phyloP scores from a whole-genome alignment of 495 filamentous ascomycete species.

The Neurospora africana region DNA sequence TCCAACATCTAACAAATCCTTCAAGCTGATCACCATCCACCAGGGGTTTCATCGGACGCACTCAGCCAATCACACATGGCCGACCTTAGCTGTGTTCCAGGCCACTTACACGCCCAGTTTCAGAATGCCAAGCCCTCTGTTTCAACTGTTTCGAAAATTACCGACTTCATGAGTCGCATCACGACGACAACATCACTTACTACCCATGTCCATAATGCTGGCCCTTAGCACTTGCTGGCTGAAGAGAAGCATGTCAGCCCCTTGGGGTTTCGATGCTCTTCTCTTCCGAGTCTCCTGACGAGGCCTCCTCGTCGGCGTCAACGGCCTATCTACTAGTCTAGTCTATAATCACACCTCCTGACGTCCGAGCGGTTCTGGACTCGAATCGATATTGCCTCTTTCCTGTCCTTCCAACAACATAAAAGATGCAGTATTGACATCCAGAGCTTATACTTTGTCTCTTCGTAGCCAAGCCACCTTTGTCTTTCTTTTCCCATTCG shows the following conservation, averaged over 20 bases:
- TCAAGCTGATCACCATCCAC: not conserved
- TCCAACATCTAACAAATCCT: not conserved
- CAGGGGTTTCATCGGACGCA: not conserved
- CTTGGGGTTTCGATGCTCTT: not conserved
- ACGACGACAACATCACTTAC: not conserved
- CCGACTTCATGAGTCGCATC: not conserved
- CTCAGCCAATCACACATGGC: not conserved
- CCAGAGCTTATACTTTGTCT: not conserved
- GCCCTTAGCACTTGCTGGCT: not conserved
- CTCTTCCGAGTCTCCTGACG: not conserved
- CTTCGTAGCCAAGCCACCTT: not conserved
- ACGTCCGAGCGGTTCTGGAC: not conserved
- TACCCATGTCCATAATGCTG: not conserved
- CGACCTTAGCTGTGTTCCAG: not conserved
- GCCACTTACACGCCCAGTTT: not conserved
- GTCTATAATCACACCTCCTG: not conserved
- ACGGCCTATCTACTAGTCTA: not conserved
- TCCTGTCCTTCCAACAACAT: not conserved
- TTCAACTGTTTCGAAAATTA: slow-evolving; percentile 1
- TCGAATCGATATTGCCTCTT: not conserved
- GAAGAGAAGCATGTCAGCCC: not conserved
- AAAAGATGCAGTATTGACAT: not conserved
- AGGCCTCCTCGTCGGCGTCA: not conserved
- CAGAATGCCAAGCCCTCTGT: not conserved
- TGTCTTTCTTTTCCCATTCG: slow-evolving; percentile 11